Evolutionary conservation across 768 basidiomycete species (phyloP).

Genomic region (Cystobasidiopsis lactophilus): DNA sequence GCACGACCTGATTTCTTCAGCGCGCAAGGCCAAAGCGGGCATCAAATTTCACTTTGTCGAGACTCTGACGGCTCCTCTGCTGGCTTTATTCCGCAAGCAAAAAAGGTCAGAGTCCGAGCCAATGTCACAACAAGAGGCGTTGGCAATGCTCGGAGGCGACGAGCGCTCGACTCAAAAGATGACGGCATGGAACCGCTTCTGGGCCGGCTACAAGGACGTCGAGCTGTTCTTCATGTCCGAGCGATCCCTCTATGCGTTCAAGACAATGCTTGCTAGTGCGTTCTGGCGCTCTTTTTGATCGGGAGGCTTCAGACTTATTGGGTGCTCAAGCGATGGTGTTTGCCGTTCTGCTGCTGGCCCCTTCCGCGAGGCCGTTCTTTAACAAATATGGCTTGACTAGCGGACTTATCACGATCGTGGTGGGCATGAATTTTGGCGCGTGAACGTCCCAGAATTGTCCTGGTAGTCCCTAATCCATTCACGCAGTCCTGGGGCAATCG

Average conservation of each 20-base stretch:
- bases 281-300: slow-evolving; percentile 1
- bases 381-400: slow-evolving; percentile 20
- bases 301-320: neutral
- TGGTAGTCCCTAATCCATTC: neutral
- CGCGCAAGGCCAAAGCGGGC: slow-evolving; percentile 2
- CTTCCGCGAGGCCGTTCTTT: slow-evolving; percentile 19
- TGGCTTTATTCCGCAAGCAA: neutral
- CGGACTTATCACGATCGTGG: slow-evolving; percentile 22
- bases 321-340: slow-evolving; percentile 15
- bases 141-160: slow-evolving; percentile 19
- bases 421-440: slow-evolving; percentile 22
- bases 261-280: slow-evolving; percentile 10
- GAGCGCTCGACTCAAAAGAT: neutral
- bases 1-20: slow-evolving; percentile 15
- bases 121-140: slow-evolving; percentile 19
- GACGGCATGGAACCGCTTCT: neutral
- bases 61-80: slow-evolving; percentile 7
- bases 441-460: slow-evolving; percentile 1
- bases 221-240: slow-evolving; percentile 11
- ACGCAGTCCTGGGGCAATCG: slow-evolving; percentile 18
- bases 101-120: neutral
- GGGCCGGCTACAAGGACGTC: slow-evolving; percentile 11
- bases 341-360: slow-evolving; percentile 20
- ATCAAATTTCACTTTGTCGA: slow-evolving; percentile 23
- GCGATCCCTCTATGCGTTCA: slow-evolving; percentile 19